Base-by-base conservation (phyloP, 345 rosid species). In the Luvunga scandens region DNA sequence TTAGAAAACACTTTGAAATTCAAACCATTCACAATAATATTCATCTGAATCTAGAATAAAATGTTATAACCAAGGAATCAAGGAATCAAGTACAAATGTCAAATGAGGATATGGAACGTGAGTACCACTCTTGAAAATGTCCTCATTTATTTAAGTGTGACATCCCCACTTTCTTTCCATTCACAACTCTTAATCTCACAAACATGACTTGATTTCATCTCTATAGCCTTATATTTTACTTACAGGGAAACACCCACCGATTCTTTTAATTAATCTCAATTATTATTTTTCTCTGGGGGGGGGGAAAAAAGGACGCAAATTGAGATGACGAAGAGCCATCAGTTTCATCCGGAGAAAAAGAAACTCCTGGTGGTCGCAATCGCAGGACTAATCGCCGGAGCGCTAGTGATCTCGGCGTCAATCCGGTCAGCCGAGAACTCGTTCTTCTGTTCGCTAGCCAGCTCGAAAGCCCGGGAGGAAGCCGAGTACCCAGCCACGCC, bases 351-450 rank as follows among this genome's bases (percentile, higher is more conserved):
- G 22, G 88, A 83, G 45, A 87, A 84, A 16, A 82, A 84, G 59
- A 83, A 87, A 86, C 53, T 85, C 76, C 31, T 85, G 2, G 63
- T 31, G 0, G 71, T 83, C 9, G 85, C 78, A 7, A 57, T 90
- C 14, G 83, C 81, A 75, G 91, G 91, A 31, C 77, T 91, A 2
- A 19, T 92, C 42, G 82, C 82, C 72, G 90, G 88, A 13, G 84
- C 86, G 9, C 6, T 91, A 3, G 59, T 92, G 14, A 77, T 92
- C 75, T 83, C 88, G 22, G 67, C 78, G 65, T 84, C 82, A 66
- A 82, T 83, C 75, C 81, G 85, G 21, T 78, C 87, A 1, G 76
- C 83, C 21, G 83, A 85, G 80, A 80, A 39, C 78, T 73, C 85
- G 5, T 85, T 84, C 72, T 38, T 84, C 72, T 89, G 92, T 75